Percentiles rank a stretch among this genome's conserved stretches.
phyloP scores from a whole-genome alignment of 495 filamentous ascomycete species.

The Lasiosphaeriaceae sp. region DNA sequence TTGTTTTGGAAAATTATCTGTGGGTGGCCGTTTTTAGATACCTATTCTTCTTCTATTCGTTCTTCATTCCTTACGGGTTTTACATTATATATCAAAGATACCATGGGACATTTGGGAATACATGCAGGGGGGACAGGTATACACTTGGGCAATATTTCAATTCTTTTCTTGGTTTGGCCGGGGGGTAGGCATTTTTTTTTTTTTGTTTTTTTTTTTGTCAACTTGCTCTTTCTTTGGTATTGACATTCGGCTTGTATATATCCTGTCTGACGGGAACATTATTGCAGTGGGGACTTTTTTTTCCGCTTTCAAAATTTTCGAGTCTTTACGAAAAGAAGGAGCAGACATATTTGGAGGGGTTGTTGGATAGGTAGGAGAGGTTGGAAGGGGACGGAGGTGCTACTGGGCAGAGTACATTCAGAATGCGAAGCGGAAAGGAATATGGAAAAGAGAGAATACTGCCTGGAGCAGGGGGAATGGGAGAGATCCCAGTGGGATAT shows the following conservation, averaged over 20 bases:
- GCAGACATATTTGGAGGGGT: too few species aligned
- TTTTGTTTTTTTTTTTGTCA: not conserved
- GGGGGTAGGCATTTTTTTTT: not conserved
- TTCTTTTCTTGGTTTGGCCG: not conserved
- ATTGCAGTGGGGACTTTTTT: too few species aligned
- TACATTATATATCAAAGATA: not conserved
- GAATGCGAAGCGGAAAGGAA: not conserved
- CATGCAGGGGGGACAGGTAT: conserved; percentile 14
- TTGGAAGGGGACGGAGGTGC: too few species aligned
- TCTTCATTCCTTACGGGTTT: conserved; percentile 2
- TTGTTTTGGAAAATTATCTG: not conserved
- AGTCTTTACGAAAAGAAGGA: too few species aligned
- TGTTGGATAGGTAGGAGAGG: too few species aligned
- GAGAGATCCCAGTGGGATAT: not conserved
- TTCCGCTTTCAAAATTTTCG: too few species aligned
- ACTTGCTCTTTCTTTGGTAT: too few species aligned
- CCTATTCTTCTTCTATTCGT: not conserved
- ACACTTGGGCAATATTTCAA: conserved; percentile 2
- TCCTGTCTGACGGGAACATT: too few species aligned
- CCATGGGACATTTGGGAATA: conserved; percentile 7
- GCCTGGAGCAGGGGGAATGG: not conserved
- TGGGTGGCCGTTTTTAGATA: not conserved
- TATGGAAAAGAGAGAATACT: not conserved
- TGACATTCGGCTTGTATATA: too few species aligned
- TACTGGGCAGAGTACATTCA: not conserved